A percentile compares a stretch with the other conserved stretches of the same genome.
Conservation (phyloP, 768 basidiomycete species). For the Leccinum disarticulatum region DNA sequence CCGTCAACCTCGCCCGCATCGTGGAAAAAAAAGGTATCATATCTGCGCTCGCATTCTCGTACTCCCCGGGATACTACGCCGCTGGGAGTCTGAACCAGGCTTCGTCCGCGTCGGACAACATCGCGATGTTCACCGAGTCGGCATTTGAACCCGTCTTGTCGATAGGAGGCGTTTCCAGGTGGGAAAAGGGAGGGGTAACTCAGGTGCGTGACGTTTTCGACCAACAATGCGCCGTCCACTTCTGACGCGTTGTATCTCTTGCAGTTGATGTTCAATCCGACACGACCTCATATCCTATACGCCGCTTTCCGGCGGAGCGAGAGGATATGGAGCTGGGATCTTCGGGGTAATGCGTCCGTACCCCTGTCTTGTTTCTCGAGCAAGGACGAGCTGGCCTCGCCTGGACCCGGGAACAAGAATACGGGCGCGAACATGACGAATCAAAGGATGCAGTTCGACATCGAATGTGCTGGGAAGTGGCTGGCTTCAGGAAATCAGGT, state of each 20-base stretch:
- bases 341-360: constrained; percentile 53
- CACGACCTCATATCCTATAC: constrained; percentile 68
- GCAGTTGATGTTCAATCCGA: constrained; percentile 78
- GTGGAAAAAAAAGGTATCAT: constrained; percentile 63
- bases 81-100: constrained; percentile 71
- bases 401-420: neutral
- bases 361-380: constrained; percentile 40
- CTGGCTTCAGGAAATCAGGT: constrained; percentile 72
- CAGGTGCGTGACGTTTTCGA: constrained; percentile 41
- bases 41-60: constrained; percentile 77
- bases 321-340: constrained; percentile 74
- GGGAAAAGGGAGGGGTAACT: constrained; percentile 40
- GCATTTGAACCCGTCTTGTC: constrained; percentile 58
- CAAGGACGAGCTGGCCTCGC: neutral
- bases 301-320: constrained; percentile 68
- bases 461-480: constrained; percentile 66
- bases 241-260: neutral
- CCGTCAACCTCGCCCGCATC: neutral
- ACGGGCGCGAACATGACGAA: constrained; percentile 51
- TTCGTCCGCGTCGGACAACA: constrained; percentile 46
- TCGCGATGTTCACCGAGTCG: constrained; percentile 66
- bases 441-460: constrained; percentile 76
- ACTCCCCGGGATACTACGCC: constrained; percentile 66
- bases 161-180: constrained; percentile 51
- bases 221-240: neutral